Conservation (phyloP, 768 basidiomycete species). For the Paxillus involutus region DNA sequence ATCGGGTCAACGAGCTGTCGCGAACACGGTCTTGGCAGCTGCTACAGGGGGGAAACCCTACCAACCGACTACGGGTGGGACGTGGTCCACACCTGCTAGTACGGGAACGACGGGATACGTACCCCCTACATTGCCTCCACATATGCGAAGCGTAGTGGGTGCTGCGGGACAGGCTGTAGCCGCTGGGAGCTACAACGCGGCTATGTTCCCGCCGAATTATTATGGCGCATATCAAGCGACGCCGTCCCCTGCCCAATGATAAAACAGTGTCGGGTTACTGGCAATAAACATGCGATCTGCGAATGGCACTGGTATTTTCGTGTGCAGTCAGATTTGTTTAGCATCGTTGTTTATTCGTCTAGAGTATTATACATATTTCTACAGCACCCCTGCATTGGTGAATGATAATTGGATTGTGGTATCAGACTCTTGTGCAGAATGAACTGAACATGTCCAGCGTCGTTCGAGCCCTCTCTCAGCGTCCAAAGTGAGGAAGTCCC, state of each 20-base stretch:
- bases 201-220: slow-evolving; percentile 30
- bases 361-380: slow-evolving; percentile 20
- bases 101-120: slow-evolving; percentile 23
- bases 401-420: slow-evolving; percentile 15
- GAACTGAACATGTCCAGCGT: slow-evolving; percentile 11
- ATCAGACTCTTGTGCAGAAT: neutral
- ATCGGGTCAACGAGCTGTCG: slow-evolving; percentile 48
- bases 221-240: slow-evolving; percentile 33
- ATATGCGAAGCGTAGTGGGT: slow-evolving; percentile 32
- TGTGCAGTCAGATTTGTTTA: neutral
- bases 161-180: slow-evolving; percentile 22
- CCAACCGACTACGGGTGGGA: slow-evolving; percentile 22
- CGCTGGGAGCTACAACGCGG: slow-evolving; percentile 15
- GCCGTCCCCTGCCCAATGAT: slow-evolving; percentile 32
- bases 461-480: slow-evolving; percentile 4
- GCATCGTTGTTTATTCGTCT: slow-evolving; percentile 4
- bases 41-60: slow-evolving; percentile 30
- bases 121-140: slow-evolving; percentile 42
- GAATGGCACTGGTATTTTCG: neutral
- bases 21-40: slow-evolving; percentile 47
- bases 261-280: neutral
- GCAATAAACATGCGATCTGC: neutral
- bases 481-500: neutral
- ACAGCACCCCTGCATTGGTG: slow-evolving; percentile 11
- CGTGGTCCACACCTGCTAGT: slow-evolving; percentile 28